phyloP scores from a whole-genome alignment of 371 early-diverging fungal species.

The Mortierella sp. region DNA sequence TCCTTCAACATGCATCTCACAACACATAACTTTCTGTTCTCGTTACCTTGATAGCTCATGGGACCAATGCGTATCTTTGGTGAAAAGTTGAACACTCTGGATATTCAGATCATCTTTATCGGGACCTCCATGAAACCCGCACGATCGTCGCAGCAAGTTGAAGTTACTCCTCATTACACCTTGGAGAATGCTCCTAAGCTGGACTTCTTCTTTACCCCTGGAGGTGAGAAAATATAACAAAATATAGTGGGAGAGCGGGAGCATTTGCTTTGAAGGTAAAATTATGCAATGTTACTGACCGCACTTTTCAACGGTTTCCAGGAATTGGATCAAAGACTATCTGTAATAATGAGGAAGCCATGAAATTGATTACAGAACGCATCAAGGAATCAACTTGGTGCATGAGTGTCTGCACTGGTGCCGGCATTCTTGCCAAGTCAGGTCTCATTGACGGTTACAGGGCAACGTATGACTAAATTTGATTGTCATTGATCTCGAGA shows the following conservation, averaged over 20 bases:
- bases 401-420: slow-evolving; percentile 64
- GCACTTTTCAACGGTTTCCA: neutral
- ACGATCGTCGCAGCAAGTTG: slow-evolving; percentile 37
- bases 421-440: slow-evolving; percentile 58
- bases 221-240: slow-evolving; percentile 18
- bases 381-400: slow-evolving; percentile 35
- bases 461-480: slow-evolving; percentile 49
- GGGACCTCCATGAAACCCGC: slow-evolving; percentile 17
- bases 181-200: slow-evolving; percentile 37
- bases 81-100: slow-evolving; percentile 21
- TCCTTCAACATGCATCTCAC: neutral
- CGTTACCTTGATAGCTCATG: slow-evolving; percentile 27
- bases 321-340: slow-evolving; percentile 24
- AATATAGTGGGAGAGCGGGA: neutral
- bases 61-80: slow-evolving; percentile 56
- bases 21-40: neutral
- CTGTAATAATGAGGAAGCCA: neutral
- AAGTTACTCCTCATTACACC: slow-evolving; percentile 26
- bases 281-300: neutral
- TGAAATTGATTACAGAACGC: slow-evolving; percentile 29
- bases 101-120: slow-evolving; percentile 43
- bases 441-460: slow-evolving; percentile 58
- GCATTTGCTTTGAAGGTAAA: neutral
- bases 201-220: slow-evolving; percentile 43
- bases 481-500: neutral